Base-by-base conservation (phyloP, 225 moss, liverwort and hornwort genomes). In the Physcomitrellopsis africana region DNA sequence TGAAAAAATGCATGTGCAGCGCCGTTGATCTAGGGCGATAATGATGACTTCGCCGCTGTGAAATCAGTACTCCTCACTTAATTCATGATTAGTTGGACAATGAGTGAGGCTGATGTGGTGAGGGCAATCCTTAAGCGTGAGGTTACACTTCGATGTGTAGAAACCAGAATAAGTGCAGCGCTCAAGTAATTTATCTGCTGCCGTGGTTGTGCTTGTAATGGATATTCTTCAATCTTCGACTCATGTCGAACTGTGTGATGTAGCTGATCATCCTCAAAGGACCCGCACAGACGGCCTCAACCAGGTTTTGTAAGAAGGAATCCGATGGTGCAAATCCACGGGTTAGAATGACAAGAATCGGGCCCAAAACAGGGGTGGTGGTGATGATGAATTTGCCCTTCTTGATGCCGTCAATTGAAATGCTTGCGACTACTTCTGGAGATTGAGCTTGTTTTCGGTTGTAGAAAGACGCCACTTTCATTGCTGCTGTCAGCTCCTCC, bases 321-420 rank as follows among this genome's bases (percentile, higher is more conserved):
- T 94, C 91, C 12, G 82, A 86, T 8, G 93, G 84, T 11, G 83
- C 76, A 72, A 89, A 83, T 8, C 93, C 93, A 20, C 93, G 81
- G 11, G 86, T 81, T 11, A 94, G 77, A 60, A 88, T 7, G 41
- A 89, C 68, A 9, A 89, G 69, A 13, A 86, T 26, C 1, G 86
- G 68, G 53, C 93, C 93, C 11, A 94, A 53, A 51, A 74, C 76
- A 22, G 92, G 92, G 13, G 89, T 89, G 69, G 87, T 88, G 19
- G 91, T 91, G 23, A 85, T 85, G 37, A 90, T 55, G 51, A 89
- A 75, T 15, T 79, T 76, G 16, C 93, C 93, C 44, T 81, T 74
- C 76, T 90, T 89, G 20, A 91, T 83, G 13, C 89, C 91, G 53
- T 75, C 68, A 23, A 86, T 42, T 46, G 79, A 53, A 3, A 74